These are phyloP conservation scores for Cladosporium cucumerinum DNA, from an alignment of 2,329 filamentous ascomycete genomes.

Conservation along the genomic window DNA sequence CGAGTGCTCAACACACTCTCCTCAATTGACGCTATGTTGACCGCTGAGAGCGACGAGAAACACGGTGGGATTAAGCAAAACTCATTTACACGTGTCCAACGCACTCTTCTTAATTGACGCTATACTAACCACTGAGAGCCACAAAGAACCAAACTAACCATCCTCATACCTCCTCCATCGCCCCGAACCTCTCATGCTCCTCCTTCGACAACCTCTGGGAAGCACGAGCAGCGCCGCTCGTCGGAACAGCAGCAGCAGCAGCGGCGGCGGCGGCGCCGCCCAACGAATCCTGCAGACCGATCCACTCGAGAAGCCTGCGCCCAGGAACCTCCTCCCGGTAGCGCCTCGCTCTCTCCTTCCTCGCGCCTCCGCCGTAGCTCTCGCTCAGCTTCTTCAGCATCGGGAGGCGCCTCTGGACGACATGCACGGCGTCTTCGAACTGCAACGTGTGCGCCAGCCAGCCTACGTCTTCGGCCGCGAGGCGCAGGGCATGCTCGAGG, in stretches of 20 bases:
- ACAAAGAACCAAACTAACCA: neutral
- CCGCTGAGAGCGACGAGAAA: neutral
- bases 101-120: neutral
- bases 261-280: too few relatives aligned
- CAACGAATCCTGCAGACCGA: too few relatives aligned
- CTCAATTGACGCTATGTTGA: neutral
- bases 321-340: neutral
- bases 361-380: conserved; percentile 2
- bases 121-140: neutral
- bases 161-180: neutral
- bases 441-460: conserved; percentile 4
- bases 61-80: neutral
- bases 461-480: neutral
- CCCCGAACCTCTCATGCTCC: neutral
- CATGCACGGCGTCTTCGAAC: neutral
- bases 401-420: neutral
- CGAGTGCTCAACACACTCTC: neutral
- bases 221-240: neutral
- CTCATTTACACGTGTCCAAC: neutral
- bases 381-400: neutral
- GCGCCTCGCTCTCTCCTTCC: neutral
- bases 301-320: neutral
- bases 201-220: neutral
- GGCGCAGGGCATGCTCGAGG: neutral
- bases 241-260: neutral